Base-by-base conservation (phyloP, 2,329 filamentous ascomycete species). In the Fusarium sp. region DNA sequence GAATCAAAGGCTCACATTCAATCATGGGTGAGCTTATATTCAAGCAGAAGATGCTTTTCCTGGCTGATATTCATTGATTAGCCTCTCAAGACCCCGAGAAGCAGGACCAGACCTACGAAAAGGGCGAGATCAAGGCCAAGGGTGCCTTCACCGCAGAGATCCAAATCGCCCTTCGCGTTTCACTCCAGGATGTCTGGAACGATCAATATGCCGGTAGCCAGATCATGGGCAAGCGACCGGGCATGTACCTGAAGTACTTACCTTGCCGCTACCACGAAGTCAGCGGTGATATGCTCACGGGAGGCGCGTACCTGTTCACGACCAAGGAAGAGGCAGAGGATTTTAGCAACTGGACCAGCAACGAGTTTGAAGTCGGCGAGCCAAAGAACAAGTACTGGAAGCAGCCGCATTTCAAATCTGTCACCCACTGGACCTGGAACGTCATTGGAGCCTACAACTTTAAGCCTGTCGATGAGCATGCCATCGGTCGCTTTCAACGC, bases 161-260 rank as follows among this genome's bases (percentile, higher is more conserved):
- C 12, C 62, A 31, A 2, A 70, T 76, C 14, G 42, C 55, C 0
- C 38, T 60, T 0, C 67, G 74, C 1, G 53, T 76, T 6, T 65
- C 61, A 0, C 63, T 76, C 4, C 58, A 73, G 12, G 74, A 76
- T 7, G 10, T 76, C 1, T 76, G 72, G 74, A 66, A 68, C 1
- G 20, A 73, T 0, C 74, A 76, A n/a, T 71, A 75, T 7, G 42
- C 29, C 0, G 65, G 67, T 2, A 73, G 74, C 14, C 72, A 73
- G 12, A 38, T 70, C 0, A 76, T 76, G 74, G 74, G 64, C 6
- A 61, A 66, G 8, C 59, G 74, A 0, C 64, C 65, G 1, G 74
- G 74, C 1, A 76, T 76, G 70, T 75, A 76, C 24, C 62, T 76
- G 6, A 76, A 76, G 20, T 76, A 76, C 9, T 9, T 76, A 0